phyloP scores from a whole-genome alignment of 192 early-diverging fungal species.

The Podila verticillata region DNA sequence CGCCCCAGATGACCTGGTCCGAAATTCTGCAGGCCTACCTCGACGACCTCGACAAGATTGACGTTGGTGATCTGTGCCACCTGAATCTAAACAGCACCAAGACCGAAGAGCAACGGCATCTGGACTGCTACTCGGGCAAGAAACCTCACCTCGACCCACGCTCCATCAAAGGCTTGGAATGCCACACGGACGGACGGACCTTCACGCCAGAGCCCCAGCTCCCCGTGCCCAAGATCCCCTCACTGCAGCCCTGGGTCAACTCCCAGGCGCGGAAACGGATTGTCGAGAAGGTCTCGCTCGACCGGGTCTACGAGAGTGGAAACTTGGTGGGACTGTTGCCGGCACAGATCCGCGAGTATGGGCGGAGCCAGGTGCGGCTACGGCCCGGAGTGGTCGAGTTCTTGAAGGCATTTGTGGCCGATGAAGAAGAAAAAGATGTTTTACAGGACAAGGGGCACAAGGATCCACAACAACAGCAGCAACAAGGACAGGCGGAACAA shows the following conservation, averaged over 20 bases:
- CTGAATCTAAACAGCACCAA: neutral
- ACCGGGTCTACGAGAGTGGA: conserved; percentile 41
- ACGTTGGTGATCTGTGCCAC: conserved; percentile 25
- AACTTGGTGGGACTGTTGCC: conserved; percentile 31
- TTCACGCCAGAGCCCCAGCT: conserved; percentile 36
- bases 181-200: conserved; percentile 33
- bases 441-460: neutral
- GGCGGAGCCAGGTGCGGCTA: conserved; percentile 19
- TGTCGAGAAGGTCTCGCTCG: conserved; percentile 31
- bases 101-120: neutral
- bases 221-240: conserved; percentile 30
- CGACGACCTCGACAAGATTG: conserved; percentile 41
- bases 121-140: neutral
- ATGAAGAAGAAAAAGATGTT: conserved; percentile 7
- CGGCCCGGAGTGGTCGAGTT: conserved; percentile 33
- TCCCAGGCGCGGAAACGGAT: conserved; percentile 45
- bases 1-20: conserved; percentile 31
- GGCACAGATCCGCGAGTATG: conserved; percentile 37
- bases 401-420: conserved; percentile 18
- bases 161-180: conserved; percentile 11
- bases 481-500: neutral
- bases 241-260: conserved; percentile 40
- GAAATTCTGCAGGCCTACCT: conserved; percentile 46
- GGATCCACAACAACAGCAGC: neutral
- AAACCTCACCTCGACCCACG: neutral